phyloP scores from a whole-genome alignment of 73 alveolate species.

The Paramecium caudatum region DNA sequence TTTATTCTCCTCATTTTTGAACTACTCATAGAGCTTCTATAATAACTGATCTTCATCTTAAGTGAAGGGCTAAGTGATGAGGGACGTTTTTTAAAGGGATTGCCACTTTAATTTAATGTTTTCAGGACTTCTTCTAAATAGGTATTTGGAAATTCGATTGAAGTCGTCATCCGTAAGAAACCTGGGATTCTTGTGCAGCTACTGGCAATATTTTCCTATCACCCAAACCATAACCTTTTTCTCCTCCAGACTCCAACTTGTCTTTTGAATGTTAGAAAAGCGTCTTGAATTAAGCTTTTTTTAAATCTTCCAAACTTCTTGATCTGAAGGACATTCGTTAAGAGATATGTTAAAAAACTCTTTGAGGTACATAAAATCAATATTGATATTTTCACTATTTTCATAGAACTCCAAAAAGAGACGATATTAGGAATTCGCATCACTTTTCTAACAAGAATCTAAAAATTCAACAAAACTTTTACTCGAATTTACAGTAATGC shows the following conservation, averaged over 20 bases:
- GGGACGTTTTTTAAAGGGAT: neutral
- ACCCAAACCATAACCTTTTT: slow-evolving; percentile 49
- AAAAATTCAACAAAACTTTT: too few relatives aligned
- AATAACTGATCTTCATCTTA: slow-evolving; percentile 3
- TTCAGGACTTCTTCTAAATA: slow-evolving; percentile 12
- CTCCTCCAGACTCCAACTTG: neutral
- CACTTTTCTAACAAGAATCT: too few relatives aligned
- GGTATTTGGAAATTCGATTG: neutral
- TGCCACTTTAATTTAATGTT: slow-evolving; percentile 7
- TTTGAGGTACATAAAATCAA: neutral
- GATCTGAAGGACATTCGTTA: neutral
- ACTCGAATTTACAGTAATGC: too few relatives aligned
- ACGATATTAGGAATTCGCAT: too few relatives aligned
- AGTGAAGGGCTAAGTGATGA: neutral
- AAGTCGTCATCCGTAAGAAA: neutral
- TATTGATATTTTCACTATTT: neutral
- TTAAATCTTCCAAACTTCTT: neutral
- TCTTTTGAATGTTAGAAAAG: neutral
- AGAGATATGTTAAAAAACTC: slow-evolving; percentile 6
- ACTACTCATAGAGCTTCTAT: neutral
- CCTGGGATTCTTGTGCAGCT: neutral
- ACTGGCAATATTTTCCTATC: neutral
- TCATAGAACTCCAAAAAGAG: neutral
- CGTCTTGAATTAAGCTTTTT: neutral
- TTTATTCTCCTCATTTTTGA: slow-evolving; percentile 5